phyloP scores from a whole-genome alignment of 495 filamentous ascomycete genomes.

The Penicillium atrosanguineum region DNA sequence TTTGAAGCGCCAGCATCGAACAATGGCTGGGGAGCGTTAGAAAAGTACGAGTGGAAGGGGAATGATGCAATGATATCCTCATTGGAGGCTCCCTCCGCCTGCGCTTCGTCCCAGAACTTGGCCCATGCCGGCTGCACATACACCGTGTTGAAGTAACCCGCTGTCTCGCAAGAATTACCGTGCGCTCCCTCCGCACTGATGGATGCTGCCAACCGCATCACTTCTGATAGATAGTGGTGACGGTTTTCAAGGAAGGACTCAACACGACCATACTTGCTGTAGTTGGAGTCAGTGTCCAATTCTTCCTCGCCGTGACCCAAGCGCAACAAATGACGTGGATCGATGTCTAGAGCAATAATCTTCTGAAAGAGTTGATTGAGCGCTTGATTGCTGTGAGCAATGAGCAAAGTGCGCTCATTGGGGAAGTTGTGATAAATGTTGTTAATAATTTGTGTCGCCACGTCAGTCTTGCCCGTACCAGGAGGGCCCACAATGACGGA shows the following conservation, averaged over 20 bases:
- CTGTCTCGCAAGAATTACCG: conserved; percentile 93
- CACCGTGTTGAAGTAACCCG: conserved; percentile 91
- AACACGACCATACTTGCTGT: conserved; percentile 92
- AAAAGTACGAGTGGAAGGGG: conserved; percentile 88
- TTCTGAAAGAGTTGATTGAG: conserved; percentile 99
- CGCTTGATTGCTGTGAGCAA: conserved; percentile 97
- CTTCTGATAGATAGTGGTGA: conserved; percentile 73
- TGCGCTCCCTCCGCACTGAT: conserved; percentile 87
- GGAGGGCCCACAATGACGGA: conserved; percentile 95
- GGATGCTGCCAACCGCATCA: conserved; percentile 78
- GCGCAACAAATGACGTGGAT: conserved; percentile 89
- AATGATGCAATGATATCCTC: conserved; percentile 71
- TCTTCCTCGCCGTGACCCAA: conserved; percentile 96
- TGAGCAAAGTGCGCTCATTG: conserved; percentile 81
- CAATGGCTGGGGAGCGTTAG: conserved; percentile 80
- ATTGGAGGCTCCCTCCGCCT: conserved; percentile 48
- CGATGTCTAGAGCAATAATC: conserved; percentile 90
- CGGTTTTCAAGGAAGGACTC: conserved; percentile 95
- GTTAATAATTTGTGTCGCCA: conserved; percentile 97
- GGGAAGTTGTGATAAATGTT: conserved; percentile 99
- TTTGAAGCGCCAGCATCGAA: conserved; percentile 63
- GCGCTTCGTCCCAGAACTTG: conserved; percentile 68
- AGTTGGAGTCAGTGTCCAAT: conserved; percentile 78
- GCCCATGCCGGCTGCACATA: conserved; percentile 88
- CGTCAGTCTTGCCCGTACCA: conserved; percentile 97